Conservation (phyloP, 2,329 filamentous ascomycete genomes). For the Graphilbum fragrans region DNA sequence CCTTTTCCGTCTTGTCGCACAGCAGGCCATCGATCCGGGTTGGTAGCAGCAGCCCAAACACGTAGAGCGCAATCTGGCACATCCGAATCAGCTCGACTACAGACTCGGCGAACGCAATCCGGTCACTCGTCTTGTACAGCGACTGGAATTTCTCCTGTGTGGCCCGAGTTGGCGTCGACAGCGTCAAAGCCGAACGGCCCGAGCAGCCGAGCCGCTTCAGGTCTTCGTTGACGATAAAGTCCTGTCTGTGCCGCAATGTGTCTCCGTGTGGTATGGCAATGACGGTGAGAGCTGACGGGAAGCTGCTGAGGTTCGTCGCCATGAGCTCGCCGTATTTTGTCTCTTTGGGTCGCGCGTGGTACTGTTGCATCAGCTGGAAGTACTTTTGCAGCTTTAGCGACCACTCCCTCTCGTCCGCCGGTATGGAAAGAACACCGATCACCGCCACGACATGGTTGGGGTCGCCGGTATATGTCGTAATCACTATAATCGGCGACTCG, state of each 20-base stretch:
- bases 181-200: conserved; percentile 72
- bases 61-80: conserved; percentile 76
- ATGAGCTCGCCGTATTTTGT: conserved; percentile 76
- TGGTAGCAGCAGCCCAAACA: conserved; percentile 78
- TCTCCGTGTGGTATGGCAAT: conserved; percentile 83
- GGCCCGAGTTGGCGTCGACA: conserved; percentile 65
- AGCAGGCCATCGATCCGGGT: conserved; percentile 86
- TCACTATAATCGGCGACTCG: conserved; percentile 78
- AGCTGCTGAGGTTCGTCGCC: conserved; percentile 86
- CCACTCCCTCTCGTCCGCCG: conserved; percentile 69
- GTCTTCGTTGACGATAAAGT: conserved; percentile 90
- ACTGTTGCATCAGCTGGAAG: conserved; percentile 75
- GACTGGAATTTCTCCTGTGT: conserved; percentile 87
- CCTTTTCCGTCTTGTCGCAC: conserved; percentile 84
- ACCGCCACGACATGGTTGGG: conserved; percentile 61
- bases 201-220: conserved; percentile 87
- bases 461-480: conserved; percentile 88
- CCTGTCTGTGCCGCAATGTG: conserved; percentile 62
- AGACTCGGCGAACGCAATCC: conserved; percentile 62
- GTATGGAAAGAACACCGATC: conserved; percentile 71
- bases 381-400: conserved; percentile 69
- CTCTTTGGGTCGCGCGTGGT: conserved; percentile 72
- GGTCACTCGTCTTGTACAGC: conserved; percentile 77
- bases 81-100: conserved; percentile 84
- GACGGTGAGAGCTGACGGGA: conserved; percentile 86